phyloP scores from a whole-genome alignment of 768 basidiomycete species.

The Mycena vulgaris region DNA sequence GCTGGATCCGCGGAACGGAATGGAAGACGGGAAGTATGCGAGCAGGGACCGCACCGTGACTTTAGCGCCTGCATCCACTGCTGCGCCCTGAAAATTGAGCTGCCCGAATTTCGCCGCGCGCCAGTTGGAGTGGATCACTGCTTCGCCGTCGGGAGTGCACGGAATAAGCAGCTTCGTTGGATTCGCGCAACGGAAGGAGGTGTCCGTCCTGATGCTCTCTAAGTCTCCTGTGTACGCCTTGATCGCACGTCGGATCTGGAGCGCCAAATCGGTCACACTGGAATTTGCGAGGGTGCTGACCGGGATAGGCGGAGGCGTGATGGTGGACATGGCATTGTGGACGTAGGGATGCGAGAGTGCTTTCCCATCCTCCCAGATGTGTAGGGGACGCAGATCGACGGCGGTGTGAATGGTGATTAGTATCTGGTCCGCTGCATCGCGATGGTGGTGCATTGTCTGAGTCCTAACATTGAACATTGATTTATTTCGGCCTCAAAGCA shows the following conservation, averaged over 20 bases:
- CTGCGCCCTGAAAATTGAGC: conserved; percentile 22
- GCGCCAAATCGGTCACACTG: not conserved
- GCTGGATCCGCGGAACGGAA: not conserved
- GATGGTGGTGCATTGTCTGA: conserved; percentile 10
- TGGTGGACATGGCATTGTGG: conserved; percentile 7
- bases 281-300: not conserved
- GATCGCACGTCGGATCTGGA: conserved; percentile 22
- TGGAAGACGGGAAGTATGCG: not conserved
- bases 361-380: conserved; percentile 5
- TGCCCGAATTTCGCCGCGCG: conserved; percentile 12
- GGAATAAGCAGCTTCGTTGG: conserved; percentile 10
- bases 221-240: conserved; percentile 7
- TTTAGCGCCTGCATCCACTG: not conserved
- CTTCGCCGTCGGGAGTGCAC: conserved; percentile 5
- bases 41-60: no score
- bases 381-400: conserved; percentile 9
- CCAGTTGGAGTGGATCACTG: conserved; percentile 6
- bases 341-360: conserved; percentile 15
- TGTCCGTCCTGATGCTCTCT: not conserved
- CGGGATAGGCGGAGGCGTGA: conserved; percentile 19
- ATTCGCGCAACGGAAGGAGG: conserved; percentile 5
- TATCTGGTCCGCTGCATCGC: conserved; percentile 1
- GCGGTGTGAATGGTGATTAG: conserved; percentile 7
- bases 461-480: conserved; percentile 4
- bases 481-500: conserved; percentile 14